Conservation (phyloP, 202 grass and related monocot genomes). For the Musa balbisiana region DNA sequence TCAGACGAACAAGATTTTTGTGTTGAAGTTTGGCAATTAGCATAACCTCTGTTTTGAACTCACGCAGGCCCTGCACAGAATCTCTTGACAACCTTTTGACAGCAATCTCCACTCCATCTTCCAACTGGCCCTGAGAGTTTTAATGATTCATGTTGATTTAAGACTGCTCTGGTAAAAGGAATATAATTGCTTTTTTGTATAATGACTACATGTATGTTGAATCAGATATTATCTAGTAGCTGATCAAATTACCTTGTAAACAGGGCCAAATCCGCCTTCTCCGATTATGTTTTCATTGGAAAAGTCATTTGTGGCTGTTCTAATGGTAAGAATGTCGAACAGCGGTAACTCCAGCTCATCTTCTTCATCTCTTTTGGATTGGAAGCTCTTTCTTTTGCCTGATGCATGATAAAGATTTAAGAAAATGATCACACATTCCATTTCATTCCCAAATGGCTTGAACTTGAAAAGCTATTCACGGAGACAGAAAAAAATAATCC, state of each 20-base stretch:
- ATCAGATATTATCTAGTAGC: not conserved
- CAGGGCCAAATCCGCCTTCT: constrained; percentile 53
- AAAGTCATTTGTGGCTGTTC: constrained; percentile 45
- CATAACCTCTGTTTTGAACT: constrained; percentile 85
- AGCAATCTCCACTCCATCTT: constrained; percentile 51
- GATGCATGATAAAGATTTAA: too few species aligned
- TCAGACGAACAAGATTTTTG: constrained; percentile 60
- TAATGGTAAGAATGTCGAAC: constrained; percentile 36
- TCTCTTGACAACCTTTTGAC: constrained; percentile 60
- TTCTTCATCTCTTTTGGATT: not conserved
- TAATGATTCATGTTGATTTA: not conserved
- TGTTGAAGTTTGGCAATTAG: constrained; percentile 80
- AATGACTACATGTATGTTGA: not conserved
- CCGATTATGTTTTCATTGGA: constrained; percentile 44
- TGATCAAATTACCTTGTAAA: constrained; percentile 48
- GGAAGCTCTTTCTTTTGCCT: too few species aligned
- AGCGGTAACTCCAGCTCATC: constrained; percentile 46
- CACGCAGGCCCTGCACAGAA: constrained; percentile 56
- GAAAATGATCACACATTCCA: too few species aligned
- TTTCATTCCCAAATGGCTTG: not conserved
- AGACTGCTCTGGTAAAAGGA: not conserved
- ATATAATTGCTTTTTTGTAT: not conserved
- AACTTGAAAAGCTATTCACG: not conserved
- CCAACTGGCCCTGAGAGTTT: constrained; percentile 44
- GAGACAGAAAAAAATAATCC: not conserved